phyloP scores from a whole-genome alignment of 768 basidiomycete species.

The Psilocybe cyanescens region DNA sequence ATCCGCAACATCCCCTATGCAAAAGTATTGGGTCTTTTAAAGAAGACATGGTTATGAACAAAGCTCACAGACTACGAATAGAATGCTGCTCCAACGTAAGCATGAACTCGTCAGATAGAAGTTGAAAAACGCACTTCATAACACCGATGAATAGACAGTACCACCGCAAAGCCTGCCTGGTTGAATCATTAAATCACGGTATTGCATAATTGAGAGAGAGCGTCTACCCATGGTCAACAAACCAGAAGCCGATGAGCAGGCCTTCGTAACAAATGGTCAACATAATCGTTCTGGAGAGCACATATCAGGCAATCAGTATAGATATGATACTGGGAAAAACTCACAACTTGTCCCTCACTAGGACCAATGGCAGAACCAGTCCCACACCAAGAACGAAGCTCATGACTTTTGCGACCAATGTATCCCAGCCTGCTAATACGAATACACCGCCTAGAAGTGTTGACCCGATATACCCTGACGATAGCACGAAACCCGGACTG shows the following conservation, averaged over 20 bases:
- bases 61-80: conserved; percentile 84
- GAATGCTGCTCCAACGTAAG: conserved; percentile 48
- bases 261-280: conserved; percentile 85
- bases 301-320: neutral
- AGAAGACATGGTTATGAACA: conserved; percentile 1
- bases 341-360: conserved; percentile 90
- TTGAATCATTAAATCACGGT: neutral
- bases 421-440: conserved; percentile 84
- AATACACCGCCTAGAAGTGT: conserved; percentile 83
- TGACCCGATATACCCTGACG: conserved; percentile 84
- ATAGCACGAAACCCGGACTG: conserved; percentile 67
- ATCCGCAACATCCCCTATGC: conserved; percentile 88
- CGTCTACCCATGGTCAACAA: conserved; percentile 86
- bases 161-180: conserved; percentile 81
- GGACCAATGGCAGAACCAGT: conserved; percentile 80
- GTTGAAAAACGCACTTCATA: conserved; percentile 64
- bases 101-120: conserved; percentile 1
- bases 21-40: neutral
- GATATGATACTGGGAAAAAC: conserved; percentile 30
- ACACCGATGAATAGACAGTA: conserved; percentile 83
- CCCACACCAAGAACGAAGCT: conserved; percentile 91
- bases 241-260: conserved; percentile 92
- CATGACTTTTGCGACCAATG: conserved; percentile 88
- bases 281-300: conserved; percentile 72
- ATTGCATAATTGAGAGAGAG: conserved; percentile 1